These are phyloP conservation scores for Aspergillus pseudonomiae DNA, from an alignment of 2,329 filamentous ascomycete genomes.

Conservation along the genomic window DNA sequence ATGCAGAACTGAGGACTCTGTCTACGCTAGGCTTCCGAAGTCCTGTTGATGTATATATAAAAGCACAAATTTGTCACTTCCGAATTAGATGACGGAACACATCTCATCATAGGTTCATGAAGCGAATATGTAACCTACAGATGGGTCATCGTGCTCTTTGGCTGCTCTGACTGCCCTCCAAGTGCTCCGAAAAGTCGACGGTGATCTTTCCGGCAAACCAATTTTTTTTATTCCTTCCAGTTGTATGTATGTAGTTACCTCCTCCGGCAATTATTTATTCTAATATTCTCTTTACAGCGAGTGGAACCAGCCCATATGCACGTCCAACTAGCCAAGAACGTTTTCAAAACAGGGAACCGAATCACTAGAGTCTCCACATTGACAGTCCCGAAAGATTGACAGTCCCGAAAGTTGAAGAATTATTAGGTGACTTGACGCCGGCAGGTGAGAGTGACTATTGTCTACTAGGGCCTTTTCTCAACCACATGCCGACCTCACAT, in stretches of 20 bases:
- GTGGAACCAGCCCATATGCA: conserved; percentile 51
- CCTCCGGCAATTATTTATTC: neutral
- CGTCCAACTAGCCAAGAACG: conserved; percentile 56
- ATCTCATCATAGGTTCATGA: conserved; percentile 33
- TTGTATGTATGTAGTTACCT: conserved; percentile 25
- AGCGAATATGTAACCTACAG: conserved; percentile 40
- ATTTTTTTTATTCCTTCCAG: conserved; percentile 56
- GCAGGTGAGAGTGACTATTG: conserved; percentile 46
- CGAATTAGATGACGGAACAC: neutral
- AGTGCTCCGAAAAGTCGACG: conserved; percentile 45
- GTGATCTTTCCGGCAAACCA: conserved; percentile 54
- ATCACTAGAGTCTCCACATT: conserved; percentile 57
- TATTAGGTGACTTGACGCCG: conserved; percentile 43
- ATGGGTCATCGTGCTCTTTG: conserved; percentile 49
- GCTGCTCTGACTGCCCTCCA: conserved; percentile 50
- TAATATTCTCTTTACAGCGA: conserved; percentile 34
- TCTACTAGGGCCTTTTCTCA: neutral
- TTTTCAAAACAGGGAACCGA: conserved; percentile 51
- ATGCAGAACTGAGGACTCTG: conserved; percentile 44
- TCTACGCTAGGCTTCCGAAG: conserved; percentile 41
- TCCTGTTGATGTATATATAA: conserved; percentile 29
- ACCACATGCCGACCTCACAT: neutral
- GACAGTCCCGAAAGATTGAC: conserved; percentile 54
- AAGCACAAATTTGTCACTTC: neutral
- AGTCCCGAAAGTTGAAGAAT: conserved; percentile 47